A percentile compares a stretch with the other conserved stretches of the same genome.
Conservation (phyloP, 768 basidiomycete genomes). For the Xerocomus potaroensis region DNA sequence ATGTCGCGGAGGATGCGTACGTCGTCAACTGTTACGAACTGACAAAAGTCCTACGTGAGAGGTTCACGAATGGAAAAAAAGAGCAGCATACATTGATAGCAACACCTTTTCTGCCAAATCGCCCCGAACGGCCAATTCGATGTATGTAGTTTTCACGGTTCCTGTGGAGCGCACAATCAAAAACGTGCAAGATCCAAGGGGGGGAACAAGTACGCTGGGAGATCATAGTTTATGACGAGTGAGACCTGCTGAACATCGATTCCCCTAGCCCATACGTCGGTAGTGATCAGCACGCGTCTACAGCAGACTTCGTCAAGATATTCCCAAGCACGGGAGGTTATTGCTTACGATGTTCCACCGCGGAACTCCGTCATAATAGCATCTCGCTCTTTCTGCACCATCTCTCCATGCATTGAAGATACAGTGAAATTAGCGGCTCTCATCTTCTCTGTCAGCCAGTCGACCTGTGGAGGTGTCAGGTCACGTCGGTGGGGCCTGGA, state of each 20-base stretch:
- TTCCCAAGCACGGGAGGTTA: neutral
- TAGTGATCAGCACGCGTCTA: conserved; percentile 92
- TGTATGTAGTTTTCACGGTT: conserved; percentile 99
- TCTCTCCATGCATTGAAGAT: conserved; percentile 93
- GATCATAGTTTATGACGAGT: conserved; percentile 94
- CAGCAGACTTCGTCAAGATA: conserved; percentile 3
- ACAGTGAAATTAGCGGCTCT: conserved; percentile 98
- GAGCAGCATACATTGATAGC: conserved; percentile 84
- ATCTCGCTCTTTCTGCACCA: conserved; percentile 93
- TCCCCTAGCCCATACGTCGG: conserved; percentile 96
- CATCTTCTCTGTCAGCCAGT: conserved; percentile 99
- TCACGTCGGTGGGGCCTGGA: neutral
- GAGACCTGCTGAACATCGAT: conserved; percentile 99
- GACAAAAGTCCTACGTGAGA: conserved; percentile 18
- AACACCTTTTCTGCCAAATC: conserved; percentile 98
- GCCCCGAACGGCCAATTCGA: conserved; percentile 97
- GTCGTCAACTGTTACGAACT: conserved; percentile 95
- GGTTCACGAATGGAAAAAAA: conserved; percentile 1
- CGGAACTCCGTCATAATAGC: conserved; percentile 98
- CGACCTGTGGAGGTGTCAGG: conserved; percentile 53
- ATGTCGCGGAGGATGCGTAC: conserved; percentile 97
- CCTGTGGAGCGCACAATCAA: conserved; percentile 35
- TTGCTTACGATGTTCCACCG: conserved; percentile 78
- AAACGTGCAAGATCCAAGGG: conserved; percentile 3
- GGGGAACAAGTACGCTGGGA: conserved; percentile 68